phyloP scores from a whole-genome alignment of 2,329 filamentous ascomycete species.

The Fusarium sp. region DNA sequence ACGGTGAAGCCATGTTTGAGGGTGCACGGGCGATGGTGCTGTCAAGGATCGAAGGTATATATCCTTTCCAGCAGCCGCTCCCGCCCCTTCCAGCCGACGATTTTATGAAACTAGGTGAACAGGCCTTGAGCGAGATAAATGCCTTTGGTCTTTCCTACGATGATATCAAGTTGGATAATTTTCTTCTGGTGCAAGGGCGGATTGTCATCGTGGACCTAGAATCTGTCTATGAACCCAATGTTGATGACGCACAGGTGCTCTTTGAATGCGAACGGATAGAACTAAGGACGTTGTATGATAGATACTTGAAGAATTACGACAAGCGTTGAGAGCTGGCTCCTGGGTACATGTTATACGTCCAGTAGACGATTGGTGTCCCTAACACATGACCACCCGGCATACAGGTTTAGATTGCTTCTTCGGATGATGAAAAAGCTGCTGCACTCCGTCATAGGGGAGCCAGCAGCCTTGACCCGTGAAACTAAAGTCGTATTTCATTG shows the following conservation, averaged over 20 bases:
- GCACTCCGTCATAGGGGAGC: too few relatives aligned
- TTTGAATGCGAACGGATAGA: background rate
- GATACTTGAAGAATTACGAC: background rate
- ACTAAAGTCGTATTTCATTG: too few relatives aligned
- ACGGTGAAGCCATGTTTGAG: background rate
- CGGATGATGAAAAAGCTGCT: too few relatives aligned
- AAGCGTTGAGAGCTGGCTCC: background rate
- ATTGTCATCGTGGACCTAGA: background rate
- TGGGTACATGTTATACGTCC: background rate
- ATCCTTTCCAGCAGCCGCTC: background rate
- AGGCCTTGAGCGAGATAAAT: background rate
- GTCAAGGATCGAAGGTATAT: background rate
- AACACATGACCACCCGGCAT: too few relatives aligned
- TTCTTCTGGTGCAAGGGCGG: background rate
- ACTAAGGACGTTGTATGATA: background rate
- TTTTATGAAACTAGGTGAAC: background rate
- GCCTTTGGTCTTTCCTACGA: background rate
- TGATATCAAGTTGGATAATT: conserved; percentile 1
- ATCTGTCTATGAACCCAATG: background rate
- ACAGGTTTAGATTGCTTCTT: too few relatives aligned
- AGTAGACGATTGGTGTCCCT: too few relatives aligned
- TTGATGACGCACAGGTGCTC: background rate
- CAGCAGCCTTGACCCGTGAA: too few relatives aligned
- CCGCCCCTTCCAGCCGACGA: background rate
- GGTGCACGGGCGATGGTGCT: background rate